Evolutionary conservation across 768 basidiomycete genomes (phyloP), one percentile per base, ranked within the genome.

Genomic region (Xerocomus spinulosus): DNA sequence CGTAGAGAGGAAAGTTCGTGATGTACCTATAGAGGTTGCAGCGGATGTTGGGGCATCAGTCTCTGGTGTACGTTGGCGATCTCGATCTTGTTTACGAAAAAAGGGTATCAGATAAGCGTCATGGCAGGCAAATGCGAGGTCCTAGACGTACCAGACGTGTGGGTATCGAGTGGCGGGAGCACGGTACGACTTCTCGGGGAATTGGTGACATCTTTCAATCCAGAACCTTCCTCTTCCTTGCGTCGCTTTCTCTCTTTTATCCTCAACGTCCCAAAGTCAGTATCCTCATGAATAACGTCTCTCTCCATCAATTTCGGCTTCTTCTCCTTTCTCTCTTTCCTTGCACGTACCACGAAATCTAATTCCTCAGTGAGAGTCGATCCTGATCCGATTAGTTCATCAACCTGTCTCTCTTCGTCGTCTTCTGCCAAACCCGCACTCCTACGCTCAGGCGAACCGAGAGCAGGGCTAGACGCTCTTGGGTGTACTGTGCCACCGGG

Each of bases 201-300:
- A 61, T 81, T 83, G 23, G 81, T 83, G 52, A 83, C 76, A 58
- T 85, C 83, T 68, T 81, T 82, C 49, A 83, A 67, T 52, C 68
- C 61, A 49, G 62, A 53, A 30, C 63, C 58, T 25, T 72, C 75
- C 35, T 60, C 59, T 25, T 68, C 69, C 40, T 61, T 67, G 63
- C 69, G 68, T 48, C 69, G 68, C 58, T 66, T 72, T 30, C 56
- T 68, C 56, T 80, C 76, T 46, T 68, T 69, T 25, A 64, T 46
- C 46, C 64, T 67, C 40, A 57, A 29, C 24, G 52, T 40, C 33
- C 61, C 56, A 32, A 52, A 57, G 41, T 59, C 61, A 21, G 42
- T 35, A 46, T 70, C 62, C 38, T 55, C 64, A 20, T 45, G 41
- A 41, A 53, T 32, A 9, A 45, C 18, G 23, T 59, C 50, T 43